Base-by-base conservation (phyloP, 2,329 filamentous ascomycete genomes). In the Sporothrix euskadiensis region DNA sequence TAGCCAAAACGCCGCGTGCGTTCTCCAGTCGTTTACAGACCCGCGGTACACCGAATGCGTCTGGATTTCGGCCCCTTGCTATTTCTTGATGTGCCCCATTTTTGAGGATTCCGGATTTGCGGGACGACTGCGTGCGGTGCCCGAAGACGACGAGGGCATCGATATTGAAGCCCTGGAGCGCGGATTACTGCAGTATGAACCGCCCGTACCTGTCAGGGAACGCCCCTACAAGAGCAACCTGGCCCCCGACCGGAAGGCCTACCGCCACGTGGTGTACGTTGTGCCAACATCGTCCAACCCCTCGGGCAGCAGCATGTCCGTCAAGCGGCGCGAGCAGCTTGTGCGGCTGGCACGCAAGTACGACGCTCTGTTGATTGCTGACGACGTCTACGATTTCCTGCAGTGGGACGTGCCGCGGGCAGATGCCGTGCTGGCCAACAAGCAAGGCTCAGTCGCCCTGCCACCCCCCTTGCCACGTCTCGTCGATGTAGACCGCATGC, bases 341-440 rank as follows among this genome's bases (percentile, higher is more conserved):
- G 89, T 98, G 32, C 83, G 84, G n/a, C 82, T 98, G 7, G 95
- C 95, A 0, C 87, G 95, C 73, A 85, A 90, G 74, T 89, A 91
- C 80, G 90, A 98, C 80, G 93, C 93, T 7, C 86, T 98, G n/a
- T 82, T 98, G 72, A 86, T 98, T 39, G 89, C 89, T 68, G 95
- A 98, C 82, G 96, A 99, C 80, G 94, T 98, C 10, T 99, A 99
- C 80, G 95, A 98, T 80, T 91, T 95, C 76, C 85, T 98, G 5
- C 92, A 94, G 80, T 98, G 94, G 93, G 87, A 88, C 2, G 79
- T 82, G 61, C 52, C 75, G 22, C 57, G 14, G 10, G 41, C 26
- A 1, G 52, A 54, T 16, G 69, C 41, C 22, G 63, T n/a, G 4
- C 47, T 52, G 14, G 14, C 49, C 54, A 56, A 32, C 44, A 41